A percentile compares a stretch with the other conserved stretches of the same genome.
Evolutionary conservation across 352 stramenopile genomes (phyloP).

Genomic region (Globisporangium camurandrum): DNA sequence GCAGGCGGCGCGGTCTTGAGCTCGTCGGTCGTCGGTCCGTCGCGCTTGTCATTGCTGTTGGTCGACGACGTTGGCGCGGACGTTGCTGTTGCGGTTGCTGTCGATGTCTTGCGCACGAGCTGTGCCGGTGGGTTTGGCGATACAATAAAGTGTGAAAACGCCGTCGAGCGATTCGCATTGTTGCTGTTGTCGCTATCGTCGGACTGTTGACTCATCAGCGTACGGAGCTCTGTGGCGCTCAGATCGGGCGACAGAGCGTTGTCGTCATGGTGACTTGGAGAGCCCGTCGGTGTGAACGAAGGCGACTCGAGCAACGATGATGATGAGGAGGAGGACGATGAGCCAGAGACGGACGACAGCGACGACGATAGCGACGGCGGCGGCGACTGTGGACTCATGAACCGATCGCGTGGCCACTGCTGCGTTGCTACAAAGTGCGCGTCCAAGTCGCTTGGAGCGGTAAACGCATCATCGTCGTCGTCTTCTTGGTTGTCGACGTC

Average conservation of each 20-base stretch:
- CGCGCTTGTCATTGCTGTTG: no score
- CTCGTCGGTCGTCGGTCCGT: conserved; percentile 3
- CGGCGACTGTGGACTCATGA: conserved; percentile 2
- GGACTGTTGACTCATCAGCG: no score
- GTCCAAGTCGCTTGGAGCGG: no score
- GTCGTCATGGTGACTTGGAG: no score
- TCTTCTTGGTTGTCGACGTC: conserved; percentile 26
- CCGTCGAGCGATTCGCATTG: neutral
- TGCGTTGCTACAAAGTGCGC: no score
- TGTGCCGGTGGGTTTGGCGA: conserved; percentile 12
- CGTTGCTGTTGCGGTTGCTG: neutral
- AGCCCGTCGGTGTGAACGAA: conserved; percentile 9
- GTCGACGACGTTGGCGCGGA: neutral
- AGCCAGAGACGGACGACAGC: conserved; percentile 7
- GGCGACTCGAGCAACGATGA: conserved; percentile 4
- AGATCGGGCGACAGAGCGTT: no score
- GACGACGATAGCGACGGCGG: conserved; percentile 4
- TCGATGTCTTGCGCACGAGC: conserved; percentile 1
- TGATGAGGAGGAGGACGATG: conserved; percentile 3
- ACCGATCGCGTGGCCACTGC: neutral
- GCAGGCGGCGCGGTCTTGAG: conserved; percentile 7
- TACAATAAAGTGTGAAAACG: conserved; percentile 13
- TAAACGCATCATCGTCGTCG: no score
- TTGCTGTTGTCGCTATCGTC: neutral
- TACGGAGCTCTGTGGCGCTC: no score